Base-by-base conservation (phyloP, 148 eudicot species). In the Rhododendron henanense region DNA sequence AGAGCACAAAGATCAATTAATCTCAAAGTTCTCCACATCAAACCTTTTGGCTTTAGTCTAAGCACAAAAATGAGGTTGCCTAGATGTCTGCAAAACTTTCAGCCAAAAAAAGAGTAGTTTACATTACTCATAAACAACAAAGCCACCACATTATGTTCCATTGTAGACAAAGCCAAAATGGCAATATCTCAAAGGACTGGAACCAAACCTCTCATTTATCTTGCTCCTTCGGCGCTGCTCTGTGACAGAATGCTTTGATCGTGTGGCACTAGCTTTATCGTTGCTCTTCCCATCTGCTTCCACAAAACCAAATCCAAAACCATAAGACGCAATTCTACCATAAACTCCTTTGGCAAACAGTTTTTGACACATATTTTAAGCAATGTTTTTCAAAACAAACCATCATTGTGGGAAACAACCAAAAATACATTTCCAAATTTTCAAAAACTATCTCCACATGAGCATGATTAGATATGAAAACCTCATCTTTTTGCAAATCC, bases 191-290 rank as follows among this genome's bases (percentile, higher is more conserved):
- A 79, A 25, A 15, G 25, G 28, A 83, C 48, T 8, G 48, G n/a
- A 87, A 76, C 88, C 79, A 79, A 84, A 86, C 99, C 99, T 96
- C 92, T 96, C 99, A 89, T 95, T 96, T 84, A 95, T 96, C 92
- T 96, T 96, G 93, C 99, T 92, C 91, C 99, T 92, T 39, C 99
- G 88, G 3, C 98, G 96, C 88, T 96, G 98, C 89, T 96, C 98
- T 1, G 99, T 96, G 31, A 96, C 98, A 2, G 99, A 96, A 88
- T 95, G 98, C 87, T 96, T 95, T 10, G 99, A 96, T 78, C 99
- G 92, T 31, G 90, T 91, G 33, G 92, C 94, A 87, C 57, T 92
- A 31, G 92, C 91, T 90, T 94, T 96, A 67, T 95, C 96, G 85
- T 87, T 94, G 89, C 84, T 94, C 92, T 94, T 96, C 77, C 88